Evolutionary conservation across 148 eudicot genomes (phyloP).

Genomic region (Rhododendron mucronatum): DNA sequence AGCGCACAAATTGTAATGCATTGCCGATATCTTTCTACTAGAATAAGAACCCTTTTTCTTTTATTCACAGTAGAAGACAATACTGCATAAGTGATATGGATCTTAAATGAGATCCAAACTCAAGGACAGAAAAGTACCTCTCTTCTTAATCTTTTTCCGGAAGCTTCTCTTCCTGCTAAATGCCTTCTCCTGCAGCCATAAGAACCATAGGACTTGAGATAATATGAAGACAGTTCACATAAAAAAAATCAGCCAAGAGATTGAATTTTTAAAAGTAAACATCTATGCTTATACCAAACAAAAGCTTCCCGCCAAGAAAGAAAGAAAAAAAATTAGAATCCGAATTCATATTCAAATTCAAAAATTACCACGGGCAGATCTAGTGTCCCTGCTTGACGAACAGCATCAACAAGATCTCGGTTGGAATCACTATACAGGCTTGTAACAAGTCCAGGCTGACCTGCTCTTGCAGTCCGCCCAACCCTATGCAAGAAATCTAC

Average conservation of each 20-base stretch:
- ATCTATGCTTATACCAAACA: background rate
- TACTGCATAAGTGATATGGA: background rate
- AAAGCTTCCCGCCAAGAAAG: background rate
- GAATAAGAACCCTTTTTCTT: background rate
- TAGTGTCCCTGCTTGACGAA: slow-evolving; percentile 69
- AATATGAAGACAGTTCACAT: background rate
- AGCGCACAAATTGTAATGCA: background rate
- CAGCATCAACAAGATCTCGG: slow-evolving; percentile 79
- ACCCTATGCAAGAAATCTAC: slow-evolving; percentile 96
- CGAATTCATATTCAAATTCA: background rate
- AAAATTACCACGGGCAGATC: slow-evolving; percentile 73
- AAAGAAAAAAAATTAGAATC: background rate
- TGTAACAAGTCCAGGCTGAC: slow-evolving; percentile 81
- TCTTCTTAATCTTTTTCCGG: slow-evolving; percentile 82
- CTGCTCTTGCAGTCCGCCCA: slow-evolving; percentile 98
- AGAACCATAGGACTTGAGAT: background rate
- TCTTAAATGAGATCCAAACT: background rate
- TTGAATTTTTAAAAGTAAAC: background rate
- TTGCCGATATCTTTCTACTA: background rate
- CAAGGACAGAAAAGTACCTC: slow-evolving; percentile 32
- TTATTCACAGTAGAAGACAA: background rate
- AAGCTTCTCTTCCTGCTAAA: slow-evolving; percentile 97
- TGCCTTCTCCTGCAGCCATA: slow-evolving; percentile 75
- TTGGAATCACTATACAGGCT: slow-evolving; percentile 67
- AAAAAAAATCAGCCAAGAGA: background rate